phyloP scores from a whole-genome alignment of 2,329 filamentous ascomycete species.

The Diplocarpon mali region DNA sequence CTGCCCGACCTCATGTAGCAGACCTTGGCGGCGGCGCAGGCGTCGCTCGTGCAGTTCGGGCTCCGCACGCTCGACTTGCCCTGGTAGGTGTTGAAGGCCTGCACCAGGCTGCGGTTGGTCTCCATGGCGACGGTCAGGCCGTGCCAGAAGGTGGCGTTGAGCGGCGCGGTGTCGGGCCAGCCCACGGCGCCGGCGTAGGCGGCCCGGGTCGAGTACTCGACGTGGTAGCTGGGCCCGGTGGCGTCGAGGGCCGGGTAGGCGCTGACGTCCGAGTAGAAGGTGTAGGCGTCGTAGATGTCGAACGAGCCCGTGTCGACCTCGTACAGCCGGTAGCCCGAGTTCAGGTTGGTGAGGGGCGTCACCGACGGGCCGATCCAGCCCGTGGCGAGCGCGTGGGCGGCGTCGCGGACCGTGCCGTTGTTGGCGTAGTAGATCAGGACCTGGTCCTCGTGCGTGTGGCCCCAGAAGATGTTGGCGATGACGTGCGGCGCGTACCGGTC shows the following conservation, averaged over 20 bases:
- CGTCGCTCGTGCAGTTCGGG: constrained; percentile 40
- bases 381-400: constrained; percentile 33
- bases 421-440: constrained; percentile 43
- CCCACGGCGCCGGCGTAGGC: constrained; percentile 33
- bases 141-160: constrained; percentile 51
- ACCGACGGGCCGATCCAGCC: constrained; percentile 42
- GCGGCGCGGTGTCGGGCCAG: constrained; percentile 37
- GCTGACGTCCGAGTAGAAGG: constrained; percentile 40
- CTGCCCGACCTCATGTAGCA: constrained; percentile 50
- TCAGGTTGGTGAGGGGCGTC: constrained; percentile 43
- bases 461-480: constrained; percentile 43
- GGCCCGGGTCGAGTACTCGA: constrained; percentile 41
- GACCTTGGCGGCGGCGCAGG: constrained; percentile 41
- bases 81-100: constrained; percentile 38
- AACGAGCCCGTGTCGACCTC: constrained; percentile 43
- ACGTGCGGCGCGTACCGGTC: constrained; percentile 44
- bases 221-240: constrained; percentile 36
- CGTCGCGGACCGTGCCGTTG: constrained; percentile 34
- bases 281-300: constrained; percentile 42
- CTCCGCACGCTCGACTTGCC: constrained; percentile 39
- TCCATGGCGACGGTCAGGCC: constrained; percentile 46
- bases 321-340: constrained; percentile 42
- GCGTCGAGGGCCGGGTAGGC: constrained; percentile 30
- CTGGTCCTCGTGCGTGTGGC: constrained; percentile 44
- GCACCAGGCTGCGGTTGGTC: constrained; percentile 36